Conservation (phyloP, 257 asterid species). For the Echites panduratus region DNA sequence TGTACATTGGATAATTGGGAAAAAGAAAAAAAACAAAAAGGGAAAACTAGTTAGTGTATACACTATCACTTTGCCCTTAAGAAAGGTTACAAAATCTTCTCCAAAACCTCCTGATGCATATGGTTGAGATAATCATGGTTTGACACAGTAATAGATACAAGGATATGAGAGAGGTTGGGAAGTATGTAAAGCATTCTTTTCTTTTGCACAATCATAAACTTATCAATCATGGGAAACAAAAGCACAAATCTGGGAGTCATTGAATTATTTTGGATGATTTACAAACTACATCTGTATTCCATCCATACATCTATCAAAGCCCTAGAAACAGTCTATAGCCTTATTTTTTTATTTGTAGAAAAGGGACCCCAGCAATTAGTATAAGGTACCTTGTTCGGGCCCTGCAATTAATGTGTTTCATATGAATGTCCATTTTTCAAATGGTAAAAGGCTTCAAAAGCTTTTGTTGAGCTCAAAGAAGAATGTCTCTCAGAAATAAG, state of each 20-base stretch:
- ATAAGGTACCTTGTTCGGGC: background rate
- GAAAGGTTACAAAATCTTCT: background rate
- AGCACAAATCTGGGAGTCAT: background rate
- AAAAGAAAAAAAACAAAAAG: no score
- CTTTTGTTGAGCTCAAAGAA: background rate
- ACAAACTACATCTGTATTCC: no score
- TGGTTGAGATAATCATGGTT: background rate
- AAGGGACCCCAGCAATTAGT: background rate
- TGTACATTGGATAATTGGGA: background rate
- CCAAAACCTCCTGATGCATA: background rate
- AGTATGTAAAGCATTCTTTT: background rate
- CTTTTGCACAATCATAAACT: background rate
- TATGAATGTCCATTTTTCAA: background rate
- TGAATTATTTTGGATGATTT: background rate
- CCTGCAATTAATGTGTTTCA: background rate
- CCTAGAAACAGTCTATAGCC: background rate
- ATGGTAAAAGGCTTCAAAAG: background rate
- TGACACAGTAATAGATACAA: background rate
- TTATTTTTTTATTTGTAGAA: background rate
- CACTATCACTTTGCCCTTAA: background rate
- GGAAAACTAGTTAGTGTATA: background rate
- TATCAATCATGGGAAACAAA: background rate
- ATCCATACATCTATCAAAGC: background rate
- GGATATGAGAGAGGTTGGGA: background rate
- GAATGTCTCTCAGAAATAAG: background rate